These are phyloP conservation scores for Phaeosphaeriaceae sp. DNA, from an alignment of 2,329 filamentous ascomycete species.

Conservation along the genomic window DNA sequence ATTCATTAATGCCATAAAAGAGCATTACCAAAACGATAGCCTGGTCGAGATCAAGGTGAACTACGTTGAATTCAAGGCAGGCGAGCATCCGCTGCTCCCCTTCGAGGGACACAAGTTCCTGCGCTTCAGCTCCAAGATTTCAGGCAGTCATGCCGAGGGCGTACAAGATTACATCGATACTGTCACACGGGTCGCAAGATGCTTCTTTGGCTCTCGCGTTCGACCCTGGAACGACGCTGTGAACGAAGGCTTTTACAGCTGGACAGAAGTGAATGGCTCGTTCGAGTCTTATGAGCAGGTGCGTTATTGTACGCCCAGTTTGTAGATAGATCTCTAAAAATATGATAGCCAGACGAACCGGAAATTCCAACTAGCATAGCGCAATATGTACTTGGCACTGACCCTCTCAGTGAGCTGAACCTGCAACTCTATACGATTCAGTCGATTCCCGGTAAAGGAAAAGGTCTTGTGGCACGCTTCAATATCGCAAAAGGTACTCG, in stretches of 20 bases:
- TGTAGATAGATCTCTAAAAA: too few relatives aligned
- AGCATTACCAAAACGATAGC: not conserved
- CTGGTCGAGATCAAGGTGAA: not conserved
- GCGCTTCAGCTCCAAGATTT: not conserved
- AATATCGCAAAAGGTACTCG: constrained; percentile 13
- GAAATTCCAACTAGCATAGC: too few relatives aligned
- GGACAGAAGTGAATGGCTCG: too few relatives aligned
- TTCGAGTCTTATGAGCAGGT: too few relatives aligned
- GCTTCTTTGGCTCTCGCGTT: too few relatives aligned
- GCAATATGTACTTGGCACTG: not conserved
- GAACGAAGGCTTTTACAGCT: too few relatives aligned
- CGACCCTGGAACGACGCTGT: too few relatives aligned
- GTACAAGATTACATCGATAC: too few relatives aligned
- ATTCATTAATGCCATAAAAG: not conserved
- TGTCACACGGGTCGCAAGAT: too few relatives aligned
- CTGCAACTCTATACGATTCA: not conserved
- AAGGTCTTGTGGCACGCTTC: not conserved
- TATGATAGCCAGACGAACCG: too few relatives aligned
- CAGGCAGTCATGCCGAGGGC: not conserved
- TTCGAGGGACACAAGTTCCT: not conserved
- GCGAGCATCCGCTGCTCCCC: not conserved
- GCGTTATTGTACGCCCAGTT: too few relatives aligned
- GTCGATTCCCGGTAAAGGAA: not conserved
- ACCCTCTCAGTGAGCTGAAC: not conserved
- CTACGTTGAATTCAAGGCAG: not conserved